Conservation (phyloP, 1,284 basidiomycete genomes). For the Cutaneotrichosporon sp. region DNA sequence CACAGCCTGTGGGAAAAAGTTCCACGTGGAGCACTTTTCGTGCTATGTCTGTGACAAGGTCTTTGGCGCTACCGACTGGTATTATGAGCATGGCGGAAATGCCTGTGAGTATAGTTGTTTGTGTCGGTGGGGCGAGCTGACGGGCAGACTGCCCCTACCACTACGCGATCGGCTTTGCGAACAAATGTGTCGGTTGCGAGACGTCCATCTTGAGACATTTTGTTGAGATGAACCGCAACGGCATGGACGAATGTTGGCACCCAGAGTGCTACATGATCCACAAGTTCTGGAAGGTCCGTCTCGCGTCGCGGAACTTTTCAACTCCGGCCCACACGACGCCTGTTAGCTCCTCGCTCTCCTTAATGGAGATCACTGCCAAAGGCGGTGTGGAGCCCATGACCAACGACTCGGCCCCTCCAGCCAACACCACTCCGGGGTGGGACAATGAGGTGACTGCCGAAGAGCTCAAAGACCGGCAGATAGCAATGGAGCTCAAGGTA, state of each 20-base stretch:
- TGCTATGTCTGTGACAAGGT: conserved; percentile 94
- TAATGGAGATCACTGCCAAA: conserved; percentile 46
- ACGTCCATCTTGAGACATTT: conserved; percentile 99
- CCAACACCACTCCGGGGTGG: conserved; percentile 19
- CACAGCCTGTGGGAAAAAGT: conserved; percentile 98
- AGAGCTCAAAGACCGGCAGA: conserved; percentile 87
- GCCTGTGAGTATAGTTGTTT: conserved; percentile 60
- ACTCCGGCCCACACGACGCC: conserved; percentile 57
- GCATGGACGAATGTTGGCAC: conserved; percentile 99
- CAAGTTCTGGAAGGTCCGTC: conserved; percentile 99
- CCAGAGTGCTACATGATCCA: conserved; percentile 99
- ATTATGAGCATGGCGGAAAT: conserved; percentile 95
- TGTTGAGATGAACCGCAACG: conserved; percentile 98
- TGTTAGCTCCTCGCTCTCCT: conserved; percentile 53
- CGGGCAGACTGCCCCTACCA: conserved; percentile 80
- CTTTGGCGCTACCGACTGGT: conserved; percentile 97
- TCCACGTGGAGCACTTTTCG: conserved; percentile 98
- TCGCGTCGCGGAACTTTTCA: conserved; percentile 66
- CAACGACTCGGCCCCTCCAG: conserved; percentile 45
- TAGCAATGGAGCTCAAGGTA: conserved; percentile 94
- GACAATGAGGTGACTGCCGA: conserved; percentile 66
- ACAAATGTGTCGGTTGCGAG: conserved; percentile 95
- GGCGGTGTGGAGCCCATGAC: conserved; percentile 36
- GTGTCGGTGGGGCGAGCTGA: background rate
- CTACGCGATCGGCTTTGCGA: conserved; percentile 96